These are phyloP conservation scores for Colletotrichum theobromicola DNA, from an alignment of 2,329 filamentous ascomycete genomes.

Conservation along the genomic window DNA sequence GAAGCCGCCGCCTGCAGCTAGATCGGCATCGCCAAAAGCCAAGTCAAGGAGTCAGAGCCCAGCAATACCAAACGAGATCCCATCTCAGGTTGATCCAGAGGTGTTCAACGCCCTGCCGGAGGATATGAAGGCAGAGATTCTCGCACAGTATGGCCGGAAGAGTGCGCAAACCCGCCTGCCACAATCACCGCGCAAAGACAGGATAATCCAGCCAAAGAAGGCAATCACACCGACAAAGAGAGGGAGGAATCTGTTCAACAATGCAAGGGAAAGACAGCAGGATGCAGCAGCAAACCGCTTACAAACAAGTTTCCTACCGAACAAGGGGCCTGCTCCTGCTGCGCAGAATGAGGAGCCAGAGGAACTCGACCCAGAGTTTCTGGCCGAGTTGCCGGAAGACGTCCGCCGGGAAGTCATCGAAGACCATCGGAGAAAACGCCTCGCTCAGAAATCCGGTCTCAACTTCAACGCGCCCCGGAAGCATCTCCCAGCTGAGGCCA, in stretches of 20 bases:
- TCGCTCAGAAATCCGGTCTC: constrained; percentile 62
- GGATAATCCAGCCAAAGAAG: constrained; percentile 56
- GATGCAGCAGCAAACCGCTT: constrained; percentile 65
- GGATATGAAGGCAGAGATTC: constrained; percentile 83
- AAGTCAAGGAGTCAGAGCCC: constrained; percentile 46
- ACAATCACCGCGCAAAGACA: constrained; percentile 63
- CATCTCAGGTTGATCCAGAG: constrained; percentile 85
- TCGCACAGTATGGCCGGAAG: constrained; percentile 69
- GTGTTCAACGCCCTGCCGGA: constrained; percentile 83
- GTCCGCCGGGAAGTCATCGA: constrained; percentile 78
- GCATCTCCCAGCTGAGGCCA: constrained; percentile 21
- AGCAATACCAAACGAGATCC: constrained; percentile 47
- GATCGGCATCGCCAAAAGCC: constrained; percentile 33
- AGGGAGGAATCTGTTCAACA: constrained; percentile 48
- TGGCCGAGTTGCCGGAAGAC: constrained; percentile 83
- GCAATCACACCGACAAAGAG: constrained; percentile 71
- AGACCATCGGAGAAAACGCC: constrained; percentile 70
- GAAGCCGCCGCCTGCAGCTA: constrained; percentile 22
- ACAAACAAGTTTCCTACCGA: constrained; percentile 75
- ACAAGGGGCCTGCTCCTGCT: constrained; percentile 35
- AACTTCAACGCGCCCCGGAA: constrained; percentile 43
- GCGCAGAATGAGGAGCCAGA: constrained; percentile 40
- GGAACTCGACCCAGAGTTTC: constrained; percentile 72
- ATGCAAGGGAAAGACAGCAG: constrained; percentile 55
- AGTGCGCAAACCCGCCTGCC: constrained; percentile 35